Evolutionary conservation across 192 early-diverging fungal species (phyloP).

Genomic region (Chytriomyces confervae): DNA sequence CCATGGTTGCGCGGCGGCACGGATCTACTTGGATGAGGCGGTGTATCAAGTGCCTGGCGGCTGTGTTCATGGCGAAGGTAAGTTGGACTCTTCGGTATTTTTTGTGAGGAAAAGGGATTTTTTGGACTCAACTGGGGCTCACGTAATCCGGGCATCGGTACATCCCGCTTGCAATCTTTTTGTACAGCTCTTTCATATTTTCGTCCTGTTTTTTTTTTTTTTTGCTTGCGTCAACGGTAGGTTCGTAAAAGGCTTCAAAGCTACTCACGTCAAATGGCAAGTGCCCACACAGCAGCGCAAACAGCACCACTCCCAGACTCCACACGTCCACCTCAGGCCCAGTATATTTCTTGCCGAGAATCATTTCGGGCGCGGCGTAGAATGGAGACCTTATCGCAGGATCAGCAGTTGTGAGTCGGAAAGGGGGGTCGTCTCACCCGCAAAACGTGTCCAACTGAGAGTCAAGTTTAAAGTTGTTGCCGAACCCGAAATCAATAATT

Average conservation of each 20-base stretch:
- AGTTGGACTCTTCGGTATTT: constrained; percentile 32
- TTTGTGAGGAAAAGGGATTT: constrained; percentile 68
- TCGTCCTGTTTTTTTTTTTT: constrained; percentile 58
- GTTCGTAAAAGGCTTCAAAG: too few species aligned
- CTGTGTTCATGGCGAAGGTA: constrained; percentile 14
- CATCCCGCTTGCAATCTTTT: constrained; percentile 77
- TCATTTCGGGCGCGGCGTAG: constrained; percentile 86
- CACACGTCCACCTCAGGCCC: constrained; percentile 91
- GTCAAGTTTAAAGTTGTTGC: constrained; percentile 63
- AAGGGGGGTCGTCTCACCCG: constrained; percentile 60
- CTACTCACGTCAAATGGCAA: constrained; percentile 72
- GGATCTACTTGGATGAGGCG: constrained; percentile 79
- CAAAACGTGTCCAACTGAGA: constrained; percentile 60
- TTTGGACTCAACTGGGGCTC: constrained; percentile 59
- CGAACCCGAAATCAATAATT: constrained; percentile 91
- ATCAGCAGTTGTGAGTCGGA: constrained; percentile 52
- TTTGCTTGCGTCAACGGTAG: too few species aligned
- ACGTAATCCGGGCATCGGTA: constrained; percentile 66
- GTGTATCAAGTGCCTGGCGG: constrained; percentile 63
- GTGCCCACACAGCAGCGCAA: constrained; percentile 83
- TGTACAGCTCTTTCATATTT: constrained; percentile 81
- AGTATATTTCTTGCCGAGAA: constrained; percentile 78
- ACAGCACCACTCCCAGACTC: constrained; percentile 81
- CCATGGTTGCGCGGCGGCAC: constrained; percentile 67
- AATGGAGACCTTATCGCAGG: constrained; percentile 61